These are phyloP conservation scores for Rhypophila decipiens DNA, from an alignment of 495 filamentous ascomycete genomes.

Conservation along the genomic window DNA sequence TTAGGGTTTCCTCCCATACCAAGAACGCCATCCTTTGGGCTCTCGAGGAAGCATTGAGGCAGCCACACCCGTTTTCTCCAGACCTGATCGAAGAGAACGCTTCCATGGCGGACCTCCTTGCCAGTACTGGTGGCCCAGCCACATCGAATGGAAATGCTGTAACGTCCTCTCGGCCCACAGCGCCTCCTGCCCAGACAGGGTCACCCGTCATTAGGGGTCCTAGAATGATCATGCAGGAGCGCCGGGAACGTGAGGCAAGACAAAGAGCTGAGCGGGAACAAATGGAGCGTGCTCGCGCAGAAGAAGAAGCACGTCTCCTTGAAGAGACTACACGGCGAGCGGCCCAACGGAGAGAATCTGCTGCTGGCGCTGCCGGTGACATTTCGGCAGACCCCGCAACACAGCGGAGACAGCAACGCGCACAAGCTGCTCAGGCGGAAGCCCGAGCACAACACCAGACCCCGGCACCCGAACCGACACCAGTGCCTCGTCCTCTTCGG, in stretches of 20 bases:
- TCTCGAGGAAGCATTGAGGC: conserved; percentile 83
- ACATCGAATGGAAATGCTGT: conserved; percentile 44
- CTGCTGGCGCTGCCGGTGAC: conserved; percentile 53
- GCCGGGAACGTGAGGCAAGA: conserved; percentile 56
- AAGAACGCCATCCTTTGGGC: conserved; percentile 76
- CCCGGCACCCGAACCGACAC: conserved; percentile 13
- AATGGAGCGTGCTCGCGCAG: conserved; percentile 42
- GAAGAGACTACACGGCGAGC: conserved; percentile 44
- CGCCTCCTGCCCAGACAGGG: conserved; percentile 37
- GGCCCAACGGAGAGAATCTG: conserved; percentile 44
- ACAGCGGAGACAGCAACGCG: conserved; percentile 36
- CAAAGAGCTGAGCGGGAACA: conserved; percentile 55
- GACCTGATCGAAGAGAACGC: conserved; percentile 88
- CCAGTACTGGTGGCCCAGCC: conserved; percentile 47
- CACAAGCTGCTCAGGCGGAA: conserved; percentile 16
- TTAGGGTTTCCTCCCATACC: conserved; percentile 41
- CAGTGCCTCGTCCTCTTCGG: conserved; percentile 16
- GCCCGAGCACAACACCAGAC: conserved; percentile 5
- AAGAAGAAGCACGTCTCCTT: conserved; percentile 48
- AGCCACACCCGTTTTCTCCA: conserved; percentile 75
- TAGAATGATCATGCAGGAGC: conserved; percentile 70
- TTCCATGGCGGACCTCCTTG: conserved; percentile 80
- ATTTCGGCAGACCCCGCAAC: conserved; percentile 28
- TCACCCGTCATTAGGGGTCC: conserved; percentile 53
- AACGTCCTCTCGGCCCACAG: conserved; percentile 34